phyloP scores from a whole-genome alignment of 2,329 filamentous ascomycete species.

The Hyphodiscus sp. region DNA sequence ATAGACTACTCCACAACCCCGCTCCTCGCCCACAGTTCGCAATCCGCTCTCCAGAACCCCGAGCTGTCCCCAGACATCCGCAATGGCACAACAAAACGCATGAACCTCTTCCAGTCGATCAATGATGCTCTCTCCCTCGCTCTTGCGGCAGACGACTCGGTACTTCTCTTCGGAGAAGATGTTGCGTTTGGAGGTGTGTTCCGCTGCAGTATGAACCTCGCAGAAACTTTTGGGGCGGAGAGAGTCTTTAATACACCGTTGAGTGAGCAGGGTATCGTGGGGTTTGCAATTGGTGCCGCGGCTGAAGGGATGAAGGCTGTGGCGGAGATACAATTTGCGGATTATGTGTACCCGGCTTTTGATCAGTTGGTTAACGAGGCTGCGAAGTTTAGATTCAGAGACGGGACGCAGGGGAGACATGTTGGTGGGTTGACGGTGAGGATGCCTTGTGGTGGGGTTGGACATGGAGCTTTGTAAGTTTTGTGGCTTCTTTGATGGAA shows the following conservation, averaged over 20 bases:
- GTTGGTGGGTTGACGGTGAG: constrained; percentile 62
- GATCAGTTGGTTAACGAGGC: constrained; percentile 75
- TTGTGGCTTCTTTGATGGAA: constrained; percentile 11
- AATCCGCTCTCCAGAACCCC: constrained; percentile 60
- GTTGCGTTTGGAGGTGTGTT: constrained; percentile 97
- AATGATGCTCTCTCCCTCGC: constrained; percentile 84
- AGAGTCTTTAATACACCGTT: constrained; percentile 95
- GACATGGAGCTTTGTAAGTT: constrained; percentile 60
- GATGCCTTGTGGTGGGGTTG: constrained; percentile 67
- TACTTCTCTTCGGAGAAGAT: constrained; percentile 92
- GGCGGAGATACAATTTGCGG: constrained; percentile 79
- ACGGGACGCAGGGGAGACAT: constrained; percentile 48
- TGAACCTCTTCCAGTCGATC: constrained; percentile 92
- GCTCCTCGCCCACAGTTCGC: constrained; percentile 73
- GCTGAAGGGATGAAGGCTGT: constrained; percentile 89
- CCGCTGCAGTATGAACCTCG: constrained; percentile 84
- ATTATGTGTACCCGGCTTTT: constrained; percentile 72
- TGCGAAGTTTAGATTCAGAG: constrained; percentile 63
- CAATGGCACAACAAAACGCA: constrained; percentile 69
- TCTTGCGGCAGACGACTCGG: constrained; percentile 74
- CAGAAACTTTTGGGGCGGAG: constrained; percentile 78
- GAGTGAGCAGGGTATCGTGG: constrained; percentile 88
- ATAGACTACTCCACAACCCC: constrained; percentile 81
- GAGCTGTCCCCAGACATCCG: constrained; percentile 63
- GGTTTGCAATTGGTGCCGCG: constrained; percentile 85